Evolutionary conservation across 768 basidiomycete species (phyloP), one percentile per base, ranked within the genome.

Genomic region (Agaricus subrufescens): DNA sequence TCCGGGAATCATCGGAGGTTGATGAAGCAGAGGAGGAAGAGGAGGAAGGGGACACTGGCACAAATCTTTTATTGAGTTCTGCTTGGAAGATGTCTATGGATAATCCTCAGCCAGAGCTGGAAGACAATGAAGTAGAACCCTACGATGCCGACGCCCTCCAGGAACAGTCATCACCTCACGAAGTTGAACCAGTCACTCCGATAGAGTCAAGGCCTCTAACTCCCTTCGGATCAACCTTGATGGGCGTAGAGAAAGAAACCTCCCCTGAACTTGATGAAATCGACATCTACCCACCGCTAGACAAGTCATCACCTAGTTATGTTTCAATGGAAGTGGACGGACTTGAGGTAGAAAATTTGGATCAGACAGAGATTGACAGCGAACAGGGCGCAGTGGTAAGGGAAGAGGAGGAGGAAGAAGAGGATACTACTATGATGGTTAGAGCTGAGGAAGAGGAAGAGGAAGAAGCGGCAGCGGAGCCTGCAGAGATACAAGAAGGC

Each of bases 361-460:
- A 61, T 23, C 73, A 69, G 10, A 71, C 63, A 11, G 71, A 69
- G 3, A 67, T 64, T 3, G 72, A 75, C 26, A 75, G 69, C n/a
- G 70, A 64, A n/a, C 3, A 25, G 12, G 25, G 12, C n/a, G 9
- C 26, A 12, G 19, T n/a, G 12, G 26, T 27, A 26, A 23, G 39
- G 15, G 31, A 25, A 11, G 52, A 53, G 37, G 52, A 53, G 19
- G 64, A 65, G 14, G 61, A 45, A 14, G 29, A 30, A n/a, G 70
- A 64, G n/a, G 46, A 48, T n/a, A 46, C 11, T 30, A 2, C 30
- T 10, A 25, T 19, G 7, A 19, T 26, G 29, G 52, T 29, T n/a
- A 42, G 42, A 46, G 52, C 44, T 14, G 64, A 65, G 12, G 62
- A 53, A 12, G 73, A 70, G 12, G 70, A 64, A 15, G 71, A 69